Percentiles rank a stretch among this genome's conserved stretches.
These are phyloP conservation scores for Daldinia sp. DNA, from an alignment of 2,329 filamentous ascomycete genomes.

Conservation along the genomic window DNA sequence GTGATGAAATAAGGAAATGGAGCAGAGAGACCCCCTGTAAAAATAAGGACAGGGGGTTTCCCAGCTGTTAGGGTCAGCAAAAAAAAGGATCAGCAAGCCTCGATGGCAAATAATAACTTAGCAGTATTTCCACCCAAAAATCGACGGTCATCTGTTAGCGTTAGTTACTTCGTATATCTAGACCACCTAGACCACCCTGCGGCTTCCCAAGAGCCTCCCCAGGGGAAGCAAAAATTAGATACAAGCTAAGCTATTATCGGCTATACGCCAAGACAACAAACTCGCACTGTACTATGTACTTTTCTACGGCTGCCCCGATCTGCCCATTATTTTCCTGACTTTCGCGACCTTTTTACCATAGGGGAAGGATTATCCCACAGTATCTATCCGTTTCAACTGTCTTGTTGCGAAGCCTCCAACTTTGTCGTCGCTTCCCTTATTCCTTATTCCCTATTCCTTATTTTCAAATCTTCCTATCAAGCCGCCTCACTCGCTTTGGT, in stretches of 20 bases:
- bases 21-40: slow-evolving; percentile 7
- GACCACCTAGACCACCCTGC: not conserved
- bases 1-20: slow-evolving; percentile 16
- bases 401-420: slow-evolving; percentile 27
- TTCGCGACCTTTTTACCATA: slow-evolving; percentile 27
- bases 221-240: slow-evolving; percentile 35
- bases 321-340: slow-evolving; percentile 30
- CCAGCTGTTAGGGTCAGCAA: slow-evolving; percentile 19
- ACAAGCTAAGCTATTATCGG: slow-evolving; percentile 27
- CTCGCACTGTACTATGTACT: slow-evolving; percentile 33
- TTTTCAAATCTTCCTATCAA: slow-evolving; percentile 39
- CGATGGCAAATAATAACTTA: slow-evolving; percentile 18
- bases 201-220: slow-evolving; percentile 28
- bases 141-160: slow-evolving; percentile 22
- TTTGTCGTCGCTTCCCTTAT: slow-evolving; percentile 18
- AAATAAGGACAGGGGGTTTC: slow-evolving; percentile 22
- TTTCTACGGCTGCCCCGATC: slow-evolving; percentile 21
- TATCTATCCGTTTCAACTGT: slow-evolving; percentile 29
- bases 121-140: slow-evolving; percentile 5
- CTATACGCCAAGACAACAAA: not conserved
- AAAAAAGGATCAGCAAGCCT: slow-evolving; percentile 29
- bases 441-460: slow-evolving; percentile 16
- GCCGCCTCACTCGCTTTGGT: slow-evolving; percentile 68
- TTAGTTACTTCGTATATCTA: slow-evolving; percentile 4
- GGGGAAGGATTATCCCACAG: slow-evolving; percentile 21